These are phyloP conservation scores for Sporothrix pallida DNA, from an alignment of 2,329 filamentous ascomycete genomes.

Conservation along the genomic window DNA sequence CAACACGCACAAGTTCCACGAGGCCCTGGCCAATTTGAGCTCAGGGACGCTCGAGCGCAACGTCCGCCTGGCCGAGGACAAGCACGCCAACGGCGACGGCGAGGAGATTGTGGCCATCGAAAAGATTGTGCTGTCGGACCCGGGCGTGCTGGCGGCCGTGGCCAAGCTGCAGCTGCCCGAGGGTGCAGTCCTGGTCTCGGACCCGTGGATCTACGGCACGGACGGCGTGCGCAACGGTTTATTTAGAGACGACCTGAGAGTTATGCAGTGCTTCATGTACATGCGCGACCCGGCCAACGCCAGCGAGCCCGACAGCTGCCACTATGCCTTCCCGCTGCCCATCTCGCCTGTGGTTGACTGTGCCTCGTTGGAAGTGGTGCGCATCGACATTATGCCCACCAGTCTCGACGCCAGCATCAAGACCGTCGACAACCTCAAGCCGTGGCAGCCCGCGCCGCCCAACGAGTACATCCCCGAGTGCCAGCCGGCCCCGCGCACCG, in stretches of 20 bases:
- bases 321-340: constrained; percentile 61
- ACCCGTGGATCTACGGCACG: constrained; percentile 70
- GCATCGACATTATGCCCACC: constrained; percentile 53
- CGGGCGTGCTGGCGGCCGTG: constrained; percentile 63
- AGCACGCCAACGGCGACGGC: constrained; percentile 64
- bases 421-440: constrained; percentile 38
- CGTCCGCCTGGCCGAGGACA: constrained; percentile 61
- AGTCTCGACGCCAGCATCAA: constrained; percentile 57
- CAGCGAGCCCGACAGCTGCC: constrained; percentile 66
- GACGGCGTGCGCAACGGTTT: constrained; percentile 48
- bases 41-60: constrained; percentile 60
- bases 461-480: constrained; percentile 49
- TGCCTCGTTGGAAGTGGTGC: constrained; percentile 51
- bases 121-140: constrained; percentile 59
- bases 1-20: constrained; percentile 67
- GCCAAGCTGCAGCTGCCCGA: constrained; percentile 66
- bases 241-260: constrained; percentile 35
- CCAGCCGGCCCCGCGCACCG: constrained; percentile 47
- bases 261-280: constrained; percentile 70
- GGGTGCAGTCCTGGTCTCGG: constrained; percentile 62
- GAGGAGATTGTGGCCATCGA: constrained; percentile 66
- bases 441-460: constrained; percentile 50
- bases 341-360: constrained; percentile 64
- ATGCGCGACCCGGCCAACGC: constrained; percentile 66
- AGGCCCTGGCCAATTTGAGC: constrained; percentile 61